A percentile compares a stretch with the other conserved stretches of the same genome.
Conservation (phyloP, 306 rosid species). For the Alnus rubra region DNA sequence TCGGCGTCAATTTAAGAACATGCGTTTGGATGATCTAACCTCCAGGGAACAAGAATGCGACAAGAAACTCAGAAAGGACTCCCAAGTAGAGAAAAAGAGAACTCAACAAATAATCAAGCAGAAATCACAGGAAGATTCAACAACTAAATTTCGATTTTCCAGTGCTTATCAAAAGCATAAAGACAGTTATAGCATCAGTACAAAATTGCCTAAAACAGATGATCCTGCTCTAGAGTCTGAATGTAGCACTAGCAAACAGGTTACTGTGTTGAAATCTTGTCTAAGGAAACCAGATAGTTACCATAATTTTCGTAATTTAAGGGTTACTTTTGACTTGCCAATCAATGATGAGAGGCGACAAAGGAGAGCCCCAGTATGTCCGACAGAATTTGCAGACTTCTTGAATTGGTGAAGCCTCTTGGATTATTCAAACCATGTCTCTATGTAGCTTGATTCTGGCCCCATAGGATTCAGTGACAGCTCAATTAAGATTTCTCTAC, state of each 20-base stretch:
- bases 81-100: slow-evolving; percentile 9
- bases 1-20: slow-evolving; percentile 5
- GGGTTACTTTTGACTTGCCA: slow-evolving; percentile 41
- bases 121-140: slow-evolving; percentile 4
- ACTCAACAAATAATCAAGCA: not conserved
- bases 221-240: slow-evolving; percentile 13
- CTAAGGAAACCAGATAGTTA: slow-evolving; percentile 42
- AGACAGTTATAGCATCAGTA: not conserved
- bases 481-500: not conserved
- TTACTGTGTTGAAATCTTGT: slow-evolving; percentile 44
- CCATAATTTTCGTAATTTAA: slow-evolving; percentile 35
- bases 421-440: not conserved
- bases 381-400: slow-evolving; percentile 13
- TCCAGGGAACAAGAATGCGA: slow-evolving; percentile 8
- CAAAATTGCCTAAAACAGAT: slow-evolving; percentile 5
- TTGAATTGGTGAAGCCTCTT: slow-evolving; percentile 6
- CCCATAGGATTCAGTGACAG: not conserved
- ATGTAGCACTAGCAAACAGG: slow-evolving; percentile 18
- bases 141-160: slow-evolving; percentile 10
- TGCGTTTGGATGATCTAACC: not conserved
- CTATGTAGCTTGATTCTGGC: not conserved
- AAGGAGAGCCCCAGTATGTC: not conserved
- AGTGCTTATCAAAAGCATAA: slow-evolving; percentile 9
- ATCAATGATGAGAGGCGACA: not conserved
- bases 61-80: not conserved